Evolutionary conservation across 768 basidiomycete genomes (phyloP).

Genomic region (Naganishia antarctica): DNA sequence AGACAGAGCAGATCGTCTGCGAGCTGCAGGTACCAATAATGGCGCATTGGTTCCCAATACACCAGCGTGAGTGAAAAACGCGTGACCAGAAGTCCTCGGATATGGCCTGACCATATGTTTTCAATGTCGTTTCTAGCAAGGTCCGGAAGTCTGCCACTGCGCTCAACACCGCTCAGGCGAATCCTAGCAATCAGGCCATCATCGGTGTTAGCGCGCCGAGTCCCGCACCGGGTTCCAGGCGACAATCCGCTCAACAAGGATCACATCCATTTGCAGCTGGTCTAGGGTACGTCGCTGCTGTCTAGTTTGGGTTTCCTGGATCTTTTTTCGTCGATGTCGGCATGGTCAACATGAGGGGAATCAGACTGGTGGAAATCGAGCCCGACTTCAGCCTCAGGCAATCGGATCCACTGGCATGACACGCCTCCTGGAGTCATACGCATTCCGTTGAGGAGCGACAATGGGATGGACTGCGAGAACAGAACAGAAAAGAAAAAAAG

Average conservation of each 20-base stretch:
- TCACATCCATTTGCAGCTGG: slow-evolving; percentile 44
- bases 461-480: neutral
- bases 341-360: neutral
- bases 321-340: neutral
- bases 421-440: neutral
- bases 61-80: slow-evolving; percentile 34
- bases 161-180: slow-evolving; percentile 35
- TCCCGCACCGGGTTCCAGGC: slow-evolving; percentile 39
- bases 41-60: slow-evolving; percentile 31
- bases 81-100: too few relatives aligned
- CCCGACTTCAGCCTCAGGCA: neutral
- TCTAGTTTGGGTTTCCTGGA: neutral
- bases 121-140: slow-evolving; percentile 36
- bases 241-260: slow-evolving; percentile 40
- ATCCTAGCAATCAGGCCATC: slow-evolving; percentile 48
- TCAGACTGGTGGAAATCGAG: neutral
- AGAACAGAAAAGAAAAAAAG: slow-evolving; percentile 13
- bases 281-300: slow-evolving; percentile 28
- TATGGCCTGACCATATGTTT: too few relatives aligned
- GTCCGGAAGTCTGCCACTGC: slow-evolving; percentile 39
- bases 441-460: neutral
- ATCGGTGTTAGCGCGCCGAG: slow-evolving; percentile 46
- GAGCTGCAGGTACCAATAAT: slow-evolving; percentile 32
- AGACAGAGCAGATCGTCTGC: slow-evolving; percentile 41
- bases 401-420: neutral